phyloP scores from a whole-genome alignment of 2,329 filamentous ascomycete species.

The Fusarium redolens region DNA sequence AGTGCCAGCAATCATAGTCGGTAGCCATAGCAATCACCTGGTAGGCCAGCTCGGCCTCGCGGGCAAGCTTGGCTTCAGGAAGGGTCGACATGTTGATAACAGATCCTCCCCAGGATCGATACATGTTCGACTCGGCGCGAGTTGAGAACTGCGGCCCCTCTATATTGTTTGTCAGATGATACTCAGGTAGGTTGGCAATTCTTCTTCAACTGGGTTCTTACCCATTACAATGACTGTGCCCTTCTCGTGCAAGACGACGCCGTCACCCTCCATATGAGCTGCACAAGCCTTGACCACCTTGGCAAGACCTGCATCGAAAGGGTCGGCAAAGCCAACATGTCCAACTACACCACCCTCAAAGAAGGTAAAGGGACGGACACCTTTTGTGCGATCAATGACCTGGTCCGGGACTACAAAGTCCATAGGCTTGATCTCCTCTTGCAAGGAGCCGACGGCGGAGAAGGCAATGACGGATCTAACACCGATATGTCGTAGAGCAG shows the following conservation, averaged over 20 bases:
- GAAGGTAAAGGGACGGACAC: conserved; percentile 92
- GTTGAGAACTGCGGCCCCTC: conserved; percentile 99
- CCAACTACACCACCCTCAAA: conserved; percentile 93
- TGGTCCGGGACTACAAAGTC: conserved; percentile 98
- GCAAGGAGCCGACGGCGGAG: conserved; percentile 91
- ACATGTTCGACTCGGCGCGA: conserved; percentile 93
- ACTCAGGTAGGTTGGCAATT: not conserved
- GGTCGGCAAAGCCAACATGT: conserved; percentile 95
- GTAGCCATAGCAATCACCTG: conserved; percentile 99
- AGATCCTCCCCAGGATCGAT: conserved; percentile 90
- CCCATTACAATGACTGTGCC: conserved; percentile 94
- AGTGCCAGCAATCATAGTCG: conserved; percentile 99
- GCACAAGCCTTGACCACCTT: conserved; percentile 83
- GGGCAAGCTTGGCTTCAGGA: conserved; percentile 94
- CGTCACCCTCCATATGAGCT: conserved; percentile 80
- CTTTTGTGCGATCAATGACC: conserved; percentile 97
- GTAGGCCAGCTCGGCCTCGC: conserved; percentile 95
- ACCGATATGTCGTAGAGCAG: conserved; percentile 91
- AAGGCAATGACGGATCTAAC: conserved; percentile 94
- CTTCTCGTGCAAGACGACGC: conserved; percentile 83
- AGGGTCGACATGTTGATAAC: conserved; percentile 99
- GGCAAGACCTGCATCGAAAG: conserved; percentile 85
- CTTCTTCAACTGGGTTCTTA: conserved; percentile 48
- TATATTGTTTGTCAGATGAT: conserved; percentile 50
- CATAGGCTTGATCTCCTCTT: conserved; percentile 91